Conservation (phyloP, 1,139 yeast genomes). For the Magnusiomyces paraingens region DNA sequence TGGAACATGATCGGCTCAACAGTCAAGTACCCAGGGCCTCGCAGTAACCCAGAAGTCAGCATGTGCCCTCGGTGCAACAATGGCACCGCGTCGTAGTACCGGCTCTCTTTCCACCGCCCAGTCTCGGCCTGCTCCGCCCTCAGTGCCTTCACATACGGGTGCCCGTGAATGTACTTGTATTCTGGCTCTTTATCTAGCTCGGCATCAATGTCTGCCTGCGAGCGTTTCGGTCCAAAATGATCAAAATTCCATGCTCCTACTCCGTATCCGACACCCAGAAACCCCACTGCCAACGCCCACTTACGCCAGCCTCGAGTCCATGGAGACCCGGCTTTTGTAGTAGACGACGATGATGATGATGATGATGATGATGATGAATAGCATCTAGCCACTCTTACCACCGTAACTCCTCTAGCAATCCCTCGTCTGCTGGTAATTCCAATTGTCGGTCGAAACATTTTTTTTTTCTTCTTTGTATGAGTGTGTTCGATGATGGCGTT, state of each 20-base stretch:
- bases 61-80: constrained; percentile 22
- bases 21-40: constrained; percentile 24
- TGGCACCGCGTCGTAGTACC: constrained; percentile 26
- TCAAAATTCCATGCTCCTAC: constrained; percentile 10
- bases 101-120: constrained; percentile 5
- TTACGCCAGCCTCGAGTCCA: constrained; percentile 10
- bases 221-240: constrained; percentile 8
- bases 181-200: constrained; percentile 15
- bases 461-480: too few species aligned
- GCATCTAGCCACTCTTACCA: too few species aligned
- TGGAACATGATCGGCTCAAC: constrained; percentile 28
- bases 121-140: constrained; percentile 14
- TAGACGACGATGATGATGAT: too few species aligned
- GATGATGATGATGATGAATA: too few species aligned
- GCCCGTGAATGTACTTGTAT: constrained; percentile 19
- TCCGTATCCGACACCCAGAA: constrained; percentile 10
- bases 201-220: background rate
- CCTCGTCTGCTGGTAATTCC: too few species aligned
- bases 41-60: constrained; percentile 26
- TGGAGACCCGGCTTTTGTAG: background rate
- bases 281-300: constrained; percentile 7
- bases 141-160: constrained; percentile 21
- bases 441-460: too few species aligned
- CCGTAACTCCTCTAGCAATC: too few species aligned
- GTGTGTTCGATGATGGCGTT: too few species aligned